A percentile compares a stretch with the other conserved stretches of the same genome.
Conservation (phyloP, 768 basidiomycete species). For the Boletellus sp. region DNA sequence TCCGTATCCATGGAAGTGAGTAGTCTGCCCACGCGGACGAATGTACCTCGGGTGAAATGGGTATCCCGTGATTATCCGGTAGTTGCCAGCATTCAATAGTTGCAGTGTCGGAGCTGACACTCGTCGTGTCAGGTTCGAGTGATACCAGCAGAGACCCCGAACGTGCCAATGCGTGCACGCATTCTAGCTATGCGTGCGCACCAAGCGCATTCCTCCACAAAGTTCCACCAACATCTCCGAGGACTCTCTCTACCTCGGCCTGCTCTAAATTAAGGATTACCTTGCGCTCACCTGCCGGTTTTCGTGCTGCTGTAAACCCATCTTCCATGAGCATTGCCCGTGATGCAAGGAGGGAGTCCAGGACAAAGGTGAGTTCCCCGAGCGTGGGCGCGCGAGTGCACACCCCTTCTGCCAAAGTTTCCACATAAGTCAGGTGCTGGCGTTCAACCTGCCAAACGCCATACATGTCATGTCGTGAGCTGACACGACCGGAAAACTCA, state of each 20-base stretch:
- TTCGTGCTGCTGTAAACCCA: conserved; percentile 49
- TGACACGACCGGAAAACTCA: conserved; percentile 32
- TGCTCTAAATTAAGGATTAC: conserved; percentile 83
- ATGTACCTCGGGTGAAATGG: not conserved
- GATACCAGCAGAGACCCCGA: not conserved
- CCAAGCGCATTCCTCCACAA: conserved; percentile 56
- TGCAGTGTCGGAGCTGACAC: too few relatives aligned
- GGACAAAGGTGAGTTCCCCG: conserved; percentile 62
- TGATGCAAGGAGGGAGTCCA: conserved; percentile 74
- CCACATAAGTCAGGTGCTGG: conserved; percentile 71
- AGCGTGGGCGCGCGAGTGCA: conserved; percentile 54
- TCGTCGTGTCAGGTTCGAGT: not conserved
- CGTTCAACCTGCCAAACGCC: conserved; percentile 51
- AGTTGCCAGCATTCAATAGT: not conserved
- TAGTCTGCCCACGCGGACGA: not conserved
- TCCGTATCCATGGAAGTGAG: not conserved
- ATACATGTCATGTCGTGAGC: not conserved
- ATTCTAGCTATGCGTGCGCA: conserved; percentile 5
- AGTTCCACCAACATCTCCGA: conserved; percentile 74
- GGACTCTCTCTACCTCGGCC: conserved; percentile 77
- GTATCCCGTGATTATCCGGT: not conserved
- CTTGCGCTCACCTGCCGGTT: conserved; percentile 60
- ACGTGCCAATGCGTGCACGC: not conserved
- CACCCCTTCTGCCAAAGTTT: conserved; percentile 58
- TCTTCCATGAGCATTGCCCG: conserved; percentile 75